These are phyloP conservation scores for Beta lomatogona DNA, from an alignment of 179 eudicot genomes.

Conservation along the genomic window DNA sequence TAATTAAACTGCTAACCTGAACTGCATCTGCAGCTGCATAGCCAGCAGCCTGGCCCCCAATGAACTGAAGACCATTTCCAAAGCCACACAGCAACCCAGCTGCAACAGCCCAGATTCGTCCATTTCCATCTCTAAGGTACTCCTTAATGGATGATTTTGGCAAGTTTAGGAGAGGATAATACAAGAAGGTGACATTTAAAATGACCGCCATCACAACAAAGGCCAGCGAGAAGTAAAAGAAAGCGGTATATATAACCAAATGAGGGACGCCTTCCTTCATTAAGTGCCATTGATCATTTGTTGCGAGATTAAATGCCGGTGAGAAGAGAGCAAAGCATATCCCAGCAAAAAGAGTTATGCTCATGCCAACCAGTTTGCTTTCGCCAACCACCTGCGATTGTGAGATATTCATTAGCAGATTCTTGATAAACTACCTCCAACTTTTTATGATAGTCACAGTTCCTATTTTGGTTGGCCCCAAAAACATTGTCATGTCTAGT, in stretches of 20 bases:
- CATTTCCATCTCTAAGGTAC: conserved; percentile 68
- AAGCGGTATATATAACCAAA: conserved; percentile 45
- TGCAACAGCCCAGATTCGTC: conserved; percentile 79
- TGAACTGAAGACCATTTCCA: conserved; percentile 90
- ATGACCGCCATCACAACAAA: conserved; percentile 68
- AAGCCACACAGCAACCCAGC: conserved; percentile 87
- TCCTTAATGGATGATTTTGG: conserved; percentile 69
- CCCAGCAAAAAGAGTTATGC: conserved; percentile 85
- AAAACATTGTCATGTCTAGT: neutral
- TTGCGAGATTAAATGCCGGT: conserved; percentile 87
- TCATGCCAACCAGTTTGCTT: conserved; percentile 65
- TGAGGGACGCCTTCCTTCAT: conserved; percentile 45
- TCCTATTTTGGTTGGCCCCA: neutral
- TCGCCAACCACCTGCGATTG: conserved; percentile 69
- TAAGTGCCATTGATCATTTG: conserved; percentile 88
- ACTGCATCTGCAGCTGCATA: conserved; percentile 98
- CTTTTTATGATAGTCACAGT: neutral
- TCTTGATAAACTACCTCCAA: neutral
- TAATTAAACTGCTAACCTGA: conserved; percentile 50
- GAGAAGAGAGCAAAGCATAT: conserved; percentile 84
- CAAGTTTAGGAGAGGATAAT: conserved; percentile 57
- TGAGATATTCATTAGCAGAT: conserved; percentile 9
- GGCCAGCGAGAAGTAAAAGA: conserved; percentile 74
- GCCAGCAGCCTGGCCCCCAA: conserved; percentile 98
- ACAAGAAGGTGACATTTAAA: conserved; percentile 67